A percentile compares a stretch with the other conserved stretches of the same genome.
phyloP scores from a whole-genome alignment of 1,284 basidiomycete genomes.

The Bondarzewia mesenterica region DNA sequence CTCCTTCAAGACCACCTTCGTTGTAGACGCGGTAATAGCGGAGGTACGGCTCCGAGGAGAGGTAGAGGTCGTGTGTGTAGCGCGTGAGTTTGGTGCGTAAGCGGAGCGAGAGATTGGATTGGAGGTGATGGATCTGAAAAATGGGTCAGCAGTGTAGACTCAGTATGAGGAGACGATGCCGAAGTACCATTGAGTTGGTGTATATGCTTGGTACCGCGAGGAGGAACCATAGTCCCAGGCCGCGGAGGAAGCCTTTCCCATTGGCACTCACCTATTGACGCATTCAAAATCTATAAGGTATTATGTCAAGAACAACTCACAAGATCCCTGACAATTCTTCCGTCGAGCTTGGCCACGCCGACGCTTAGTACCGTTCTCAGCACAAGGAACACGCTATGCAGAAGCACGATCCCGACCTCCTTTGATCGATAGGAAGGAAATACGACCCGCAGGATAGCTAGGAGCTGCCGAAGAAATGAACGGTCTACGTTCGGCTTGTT shows the following conservation, averaged over 20 bases:
- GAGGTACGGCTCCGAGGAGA: conserved; percentile 62
- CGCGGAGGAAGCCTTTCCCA: conserved; percentile 76
- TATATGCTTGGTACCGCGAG: conserved; percentile 91
- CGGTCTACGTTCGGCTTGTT: conserved; percentile 71
- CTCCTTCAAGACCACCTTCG: conserved; percentile 57
- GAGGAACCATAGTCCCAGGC: conserved; percentile 84
- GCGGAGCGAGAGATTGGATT: conserved; percentile 82
- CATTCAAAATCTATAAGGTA: not conserved
- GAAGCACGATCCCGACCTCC: conserved; percentile 69
- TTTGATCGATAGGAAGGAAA: conserved; percentile 69
- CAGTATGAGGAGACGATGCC: not conserved
- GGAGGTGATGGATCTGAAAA: conserved; percentile 79
- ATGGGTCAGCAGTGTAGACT: not conserved
- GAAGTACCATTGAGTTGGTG: conserved; percentile 84
- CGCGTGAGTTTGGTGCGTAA: conserved; percentile 85
- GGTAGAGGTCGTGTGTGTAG: conserved; percentile 90
- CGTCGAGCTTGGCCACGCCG: conserved; percentile 85
- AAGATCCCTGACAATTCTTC: conserved; percentile 83
- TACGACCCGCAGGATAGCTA: conserved; percentile 70
- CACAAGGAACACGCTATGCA: conserved; percentile 87
- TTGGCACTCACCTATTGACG: conserved; percentile 67
- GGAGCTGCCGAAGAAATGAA: conserved; percentile 74
- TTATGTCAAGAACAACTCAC: conserved; percentile 30
- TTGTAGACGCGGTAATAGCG: conserved; percentile 61
- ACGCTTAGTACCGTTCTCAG: conserved; percentile 83